Conservation (phyloP, 2,329 filamentous ascomycete genomes). For the Fusarium xylarioides region DNA sequence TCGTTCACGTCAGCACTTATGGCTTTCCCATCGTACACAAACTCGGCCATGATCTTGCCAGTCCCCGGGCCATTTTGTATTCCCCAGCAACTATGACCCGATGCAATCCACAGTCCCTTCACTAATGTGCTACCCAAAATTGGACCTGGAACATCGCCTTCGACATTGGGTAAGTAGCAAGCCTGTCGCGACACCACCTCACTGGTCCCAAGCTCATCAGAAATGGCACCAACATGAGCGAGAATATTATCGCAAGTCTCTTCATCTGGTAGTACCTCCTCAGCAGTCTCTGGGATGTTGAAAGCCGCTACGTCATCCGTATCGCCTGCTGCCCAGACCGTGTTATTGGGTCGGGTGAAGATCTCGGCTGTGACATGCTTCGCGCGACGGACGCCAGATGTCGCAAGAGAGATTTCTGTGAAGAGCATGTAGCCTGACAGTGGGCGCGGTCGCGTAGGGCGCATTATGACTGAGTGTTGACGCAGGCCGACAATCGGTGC, state of each 20-base stretch:
- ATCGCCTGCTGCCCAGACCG: background rate
- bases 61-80: background rate
- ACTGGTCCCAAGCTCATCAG: background rate
- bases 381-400: background rate
- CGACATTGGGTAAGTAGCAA: background rate
- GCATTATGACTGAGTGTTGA: background rate
- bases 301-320: background rate
- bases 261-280: background rate
- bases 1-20: background rate
- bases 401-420: background rate
- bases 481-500: background rate
- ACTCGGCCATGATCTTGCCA: background rate
- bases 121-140: background rate
- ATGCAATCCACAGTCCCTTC: background rate
- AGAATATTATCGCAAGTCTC: background rate
- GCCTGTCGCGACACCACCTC: background rate
- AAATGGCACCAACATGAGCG: background rate
- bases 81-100: background rate
- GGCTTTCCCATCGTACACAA: background rate
- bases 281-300: background rate
- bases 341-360: background rate
- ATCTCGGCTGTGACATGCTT: background rate
- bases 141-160: background rate
- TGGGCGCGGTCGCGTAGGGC: background rate
- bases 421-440: background rate